Base-by-base conservation (phyloP, 2,329 filamentous ascomycete species). In the Penicillium sp. region DNA sequence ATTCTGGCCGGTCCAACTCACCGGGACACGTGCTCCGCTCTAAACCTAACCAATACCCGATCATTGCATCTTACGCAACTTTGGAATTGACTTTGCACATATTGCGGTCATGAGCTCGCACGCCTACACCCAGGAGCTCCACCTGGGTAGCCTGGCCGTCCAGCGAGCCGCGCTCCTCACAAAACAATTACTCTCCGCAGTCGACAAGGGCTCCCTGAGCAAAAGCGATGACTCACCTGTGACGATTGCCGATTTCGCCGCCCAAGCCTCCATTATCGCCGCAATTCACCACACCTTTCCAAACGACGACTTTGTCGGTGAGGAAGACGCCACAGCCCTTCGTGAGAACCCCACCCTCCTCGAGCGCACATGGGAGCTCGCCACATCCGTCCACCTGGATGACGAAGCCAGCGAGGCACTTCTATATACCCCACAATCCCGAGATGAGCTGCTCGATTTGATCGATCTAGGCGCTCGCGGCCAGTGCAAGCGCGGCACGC, bases 191-290 rank as follows among this genome's bases (percentile, higher is more conserved):
- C 73, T 81, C 22, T 75, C 75, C 41, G 70, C 73, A 20, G 74
- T 80, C n/a, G 75, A 77, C 58, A 81, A 81, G 61, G 75, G 75
- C 53, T 77, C 76, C 22, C 74, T 85, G 50, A 77, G 81, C 64
- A 87, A 87, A 67, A 75, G 75, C 53, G 85, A 87, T 67, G 73
- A 77, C 47, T 81, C 80, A 0, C 85, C 85, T 23, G 85, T 88
- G 49, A 87, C 85, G 1, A 79, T 85, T 35, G 84, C 83, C 56
- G 85, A 87, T 67, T 86, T 87, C 65, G 84, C 82, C 40, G 81
- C 82, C 2, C 85, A 88, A 68, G 84, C 84, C 9, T 74, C 87
- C 33, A 77, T 88, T 62, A 86, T 86, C 62, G 76, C 75, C 53
- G 79, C 82, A 26, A 72, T 87, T 44, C 82, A 80, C 63, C 69